Percentiles rank a stretch among this genome's conserved stretches.
phyloP scores from a whole-genome alignment of 768 basidiomycete species.

The Pleurotus djamor region DNA sequence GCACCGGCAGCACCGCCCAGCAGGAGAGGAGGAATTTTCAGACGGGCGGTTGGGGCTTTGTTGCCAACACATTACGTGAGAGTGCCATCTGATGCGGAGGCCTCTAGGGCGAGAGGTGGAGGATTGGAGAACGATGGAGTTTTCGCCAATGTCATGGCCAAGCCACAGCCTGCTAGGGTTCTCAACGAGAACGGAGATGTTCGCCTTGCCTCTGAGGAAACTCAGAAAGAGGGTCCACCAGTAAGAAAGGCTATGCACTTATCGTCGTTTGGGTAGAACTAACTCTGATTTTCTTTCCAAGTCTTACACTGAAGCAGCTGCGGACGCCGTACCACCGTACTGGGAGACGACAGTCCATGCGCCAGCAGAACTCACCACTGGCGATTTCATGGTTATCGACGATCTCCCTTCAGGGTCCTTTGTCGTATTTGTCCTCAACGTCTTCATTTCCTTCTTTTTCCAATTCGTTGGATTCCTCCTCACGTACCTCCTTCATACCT shows the following conservation, averaged over 20 bases:
- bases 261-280: neutral
- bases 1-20: constrained; percentile 36
- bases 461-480: constrained; percentile 93
- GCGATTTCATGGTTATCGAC: constrained; percentile 77
- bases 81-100: constrained; percentile 38
- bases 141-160: constrained; percentile 92
- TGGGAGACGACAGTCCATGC: constrained; percentile 97
- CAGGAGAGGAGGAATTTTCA: constrained; percentile 50
- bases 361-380: constrained; percentile 48
- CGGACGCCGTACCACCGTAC: constrained; percentile 91
- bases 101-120: constrained; percentile 47
- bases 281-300: constrained; percentile 20
- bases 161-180: constrained; percentile 56
- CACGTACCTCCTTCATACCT: constrained; percentile 89
- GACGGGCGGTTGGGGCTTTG: constrained; percentile 56
- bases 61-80: constrained; percentile 65
- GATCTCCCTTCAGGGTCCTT: constrained; percentile 84
- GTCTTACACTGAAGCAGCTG: constrained; percentile 86
- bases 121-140: constrained; percentile 90
- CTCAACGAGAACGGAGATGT: constrained; percentile 54
- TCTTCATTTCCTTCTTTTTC: constrained; percentile 93
- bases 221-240: constrained; percentile 81
- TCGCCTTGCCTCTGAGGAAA: constrained; percentile 74
- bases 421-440: constrained; percentile 70
- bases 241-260: constrained; percentile 44